Evolutionary conservation across 768 basidiomycete genomes (phyloP), one percentile per base, ranked within the genome.

Genomic region (Suillus ampliporus): DNA sequence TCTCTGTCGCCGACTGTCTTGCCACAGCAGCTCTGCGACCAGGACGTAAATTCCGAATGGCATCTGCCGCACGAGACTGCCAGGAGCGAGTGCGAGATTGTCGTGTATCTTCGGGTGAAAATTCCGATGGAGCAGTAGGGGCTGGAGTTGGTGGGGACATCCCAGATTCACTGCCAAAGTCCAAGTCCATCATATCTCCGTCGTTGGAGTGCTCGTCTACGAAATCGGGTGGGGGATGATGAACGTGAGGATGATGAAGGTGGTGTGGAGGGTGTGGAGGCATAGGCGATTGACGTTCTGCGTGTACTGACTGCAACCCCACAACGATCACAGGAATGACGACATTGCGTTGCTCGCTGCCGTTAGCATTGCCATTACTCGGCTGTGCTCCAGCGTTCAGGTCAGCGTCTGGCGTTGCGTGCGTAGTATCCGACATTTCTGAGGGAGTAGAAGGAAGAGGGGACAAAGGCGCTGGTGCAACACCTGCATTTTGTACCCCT

Each of bases 271-370:
- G 62, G 50, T 67, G 69, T 58, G 67, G 64, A 28, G 51, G 56
- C 31, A 65, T 65, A 60, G 71, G 72, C 59, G 60, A 74, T 26
- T 75, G 77, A 63, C 77, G 74, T 61, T 80, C 80, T 67, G 81
- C 75, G 69, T 84, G 83, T 37, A 92, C 89, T 62, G 88, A 89
- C 75, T 92, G 92, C 50, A 94, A 76, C 10, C 92, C 92, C 31
- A 94, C 91, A 60, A 94, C 87, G 64, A 94, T 92, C 64, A 94
- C 90, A 21, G 92, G 92, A 15, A 93, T 86, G 40, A 93, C 89
- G 23, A 86, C 76, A 65, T 81, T 80, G 56, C 69, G 73, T n/a
- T 71, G 66, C 59, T 71, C 74, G 57, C 68, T 52, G 19, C 47
- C 63, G 65, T 72, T 72, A 51, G 61, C 60, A 44, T 21, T 43